Evolutionary conservation across 1,284 basidiomycete genomes (phyloP).

Genomic region (Heterobasidion occidentale): DNA sequence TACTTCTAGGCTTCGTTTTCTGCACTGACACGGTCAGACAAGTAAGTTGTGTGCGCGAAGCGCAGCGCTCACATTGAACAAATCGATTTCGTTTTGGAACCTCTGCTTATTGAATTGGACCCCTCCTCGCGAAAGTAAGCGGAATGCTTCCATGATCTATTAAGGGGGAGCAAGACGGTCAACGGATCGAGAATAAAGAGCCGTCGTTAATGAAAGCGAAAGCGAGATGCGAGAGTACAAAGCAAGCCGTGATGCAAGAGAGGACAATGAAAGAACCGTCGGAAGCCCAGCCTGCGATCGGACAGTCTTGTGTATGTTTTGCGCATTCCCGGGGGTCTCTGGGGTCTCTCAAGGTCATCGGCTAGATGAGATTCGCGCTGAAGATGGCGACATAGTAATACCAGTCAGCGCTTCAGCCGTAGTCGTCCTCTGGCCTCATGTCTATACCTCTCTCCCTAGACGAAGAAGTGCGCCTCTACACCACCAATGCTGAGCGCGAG

Average conservation of each 20-base stretch:
- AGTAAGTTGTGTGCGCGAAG: conserved; percentile 10
- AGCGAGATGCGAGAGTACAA: too few relatives aligned
- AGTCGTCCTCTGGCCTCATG: conserved; percentile 10
- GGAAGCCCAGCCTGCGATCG: too few relatives aligned
- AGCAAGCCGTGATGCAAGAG: too few relatives aligned
- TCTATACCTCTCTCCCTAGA: conserved; percentile 53
- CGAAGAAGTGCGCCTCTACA: conserved; percentile 89
- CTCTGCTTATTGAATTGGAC: conserved; percentile 72
- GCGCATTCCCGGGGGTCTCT: too few relatives aligned
- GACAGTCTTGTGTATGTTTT: too few relatives aligned
- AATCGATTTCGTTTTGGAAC: conserved; percentile 64
- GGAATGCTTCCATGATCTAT: conserved; percentile 19
- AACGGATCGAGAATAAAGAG: too few relatives aligned
- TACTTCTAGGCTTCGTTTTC: conserved; percentile 13
- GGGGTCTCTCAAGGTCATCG: too few relatives aligned
- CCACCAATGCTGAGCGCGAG: conserved; percentile 85
- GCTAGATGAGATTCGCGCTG: too few relatives aligned
- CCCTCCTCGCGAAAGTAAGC: conserved; percentile 41
- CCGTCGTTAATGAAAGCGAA: too few relatives aligned
- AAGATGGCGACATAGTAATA: too few relatives aligned
- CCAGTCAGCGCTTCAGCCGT: too few relatives aligned
- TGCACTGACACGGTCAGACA: neutral
- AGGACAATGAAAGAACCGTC: too few relatives aligned
- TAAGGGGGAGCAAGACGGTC: neutral
- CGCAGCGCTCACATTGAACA: conserved; percentile 49